Conservation (phyloP, 1,139 yeast genomes). For the Protomyces pachydermus region DNA sequence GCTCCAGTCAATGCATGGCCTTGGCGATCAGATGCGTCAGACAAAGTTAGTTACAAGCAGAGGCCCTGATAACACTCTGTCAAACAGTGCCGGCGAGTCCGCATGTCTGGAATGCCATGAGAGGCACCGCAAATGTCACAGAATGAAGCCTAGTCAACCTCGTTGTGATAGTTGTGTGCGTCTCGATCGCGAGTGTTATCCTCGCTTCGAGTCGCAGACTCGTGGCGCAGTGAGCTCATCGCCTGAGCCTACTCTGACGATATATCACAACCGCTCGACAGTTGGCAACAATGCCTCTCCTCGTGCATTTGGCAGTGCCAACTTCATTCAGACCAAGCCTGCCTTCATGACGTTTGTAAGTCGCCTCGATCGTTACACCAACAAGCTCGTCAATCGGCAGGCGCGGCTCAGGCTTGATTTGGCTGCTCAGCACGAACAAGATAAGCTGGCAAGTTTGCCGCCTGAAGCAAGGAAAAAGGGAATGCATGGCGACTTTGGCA, state of each 20-base stretch:
- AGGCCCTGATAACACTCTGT: neutral
- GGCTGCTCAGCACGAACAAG: neutral
- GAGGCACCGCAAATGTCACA: neutral
- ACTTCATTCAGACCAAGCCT: neutral
- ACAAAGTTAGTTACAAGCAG: neutral
- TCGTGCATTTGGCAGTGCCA: neutral
- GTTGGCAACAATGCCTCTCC: neutral
- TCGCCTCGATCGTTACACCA: neutral
- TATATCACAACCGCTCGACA: neutral
- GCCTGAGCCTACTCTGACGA: neutral
- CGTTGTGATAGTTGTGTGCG: neutral
- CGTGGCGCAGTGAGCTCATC: neutral
- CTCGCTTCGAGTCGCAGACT: neutral
- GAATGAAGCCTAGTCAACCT: neutral
- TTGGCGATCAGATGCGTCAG: neutral
- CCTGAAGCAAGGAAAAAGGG: neutral
- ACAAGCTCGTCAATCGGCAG: neutral
- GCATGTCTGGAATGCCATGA: neutral
- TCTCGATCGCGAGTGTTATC: neutral
- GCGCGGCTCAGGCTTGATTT: neutral
- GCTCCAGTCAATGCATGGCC: neutral
- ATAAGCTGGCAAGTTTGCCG: neutral
- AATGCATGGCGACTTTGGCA: neutral
- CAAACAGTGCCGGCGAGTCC: too few species aligned
- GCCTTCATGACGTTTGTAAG: neutral